Base-by-base conservation (phyloP, 2,329 filamentous ascomycete genomes). In the Hypoxylon sp. region DNA sequence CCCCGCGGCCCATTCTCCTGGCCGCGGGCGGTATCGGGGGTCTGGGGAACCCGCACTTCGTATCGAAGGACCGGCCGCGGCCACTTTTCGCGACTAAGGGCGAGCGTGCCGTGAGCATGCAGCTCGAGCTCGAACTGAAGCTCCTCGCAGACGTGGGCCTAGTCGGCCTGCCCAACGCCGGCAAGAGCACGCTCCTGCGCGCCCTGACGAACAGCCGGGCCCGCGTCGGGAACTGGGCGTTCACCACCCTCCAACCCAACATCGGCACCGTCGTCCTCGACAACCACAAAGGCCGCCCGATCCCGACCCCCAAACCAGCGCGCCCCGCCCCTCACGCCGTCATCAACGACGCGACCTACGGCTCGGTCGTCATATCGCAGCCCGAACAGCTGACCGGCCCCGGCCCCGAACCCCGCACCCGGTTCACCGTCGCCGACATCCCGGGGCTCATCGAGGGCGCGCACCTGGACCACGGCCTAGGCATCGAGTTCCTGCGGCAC, bases 241-340 rank as follows among this genome's bases (percentile, higher is more conserved):
- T 99, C 77, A 99, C 96, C 2, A 99, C 96, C 0, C 84, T 99
- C 7, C 91, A 94, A 71, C 96, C 96, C 2, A 97, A 97, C 71
- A 96, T 99, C 57, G 96, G 96, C 52, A 99, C 96, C 0, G 93
- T 99, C 5, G 91, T 98, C 12, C 86, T 99, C 9, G 96, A 99
- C 78, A 88, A 94, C 76, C 87, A 96, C 80, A 89, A 89, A 61
- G 93, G 94, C 2, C 88, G 92, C 0, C 93, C 93, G 1, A 59
- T 85, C 46, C 78, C 76, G 44, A 75, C 55, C 73, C 75, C 73
- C 69, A 70, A 51, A 65, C 72, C 68, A 52, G 57, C 40, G 30
- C 69, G 30, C 46, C 74, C 42, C 67, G 80, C 4, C 76, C 78
- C 82, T 61, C 80, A 71, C 78, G 81, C 72, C 77, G 81, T 73